phyloP scores from a whole-genome alignment of 1,284 basidiomycete genomes.

The Kalmanozyma brasiliensis region DNA sequence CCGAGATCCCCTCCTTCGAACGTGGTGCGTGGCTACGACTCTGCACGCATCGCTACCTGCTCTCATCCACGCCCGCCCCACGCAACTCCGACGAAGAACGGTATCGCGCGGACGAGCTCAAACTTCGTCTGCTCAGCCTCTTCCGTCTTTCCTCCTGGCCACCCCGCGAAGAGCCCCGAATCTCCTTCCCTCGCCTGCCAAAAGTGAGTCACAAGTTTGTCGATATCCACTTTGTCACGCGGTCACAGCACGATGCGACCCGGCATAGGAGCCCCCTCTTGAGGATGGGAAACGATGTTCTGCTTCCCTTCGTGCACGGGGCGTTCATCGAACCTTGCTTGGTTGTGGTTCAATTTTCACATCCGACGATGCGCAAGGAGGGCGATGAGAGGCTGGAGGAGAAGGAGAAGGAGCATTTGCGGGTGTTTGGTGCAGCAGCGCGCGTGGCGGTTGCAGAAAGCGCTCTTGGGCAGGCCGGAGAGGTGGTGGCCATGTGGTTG shows the following conservation, averaged over 20 bases:
- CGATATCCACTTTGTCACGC: conserved; percentile 1
- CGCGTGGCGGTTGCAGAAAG: no score
- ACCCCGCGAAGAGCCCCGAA: background rate
- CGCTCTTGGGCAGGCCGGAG: background rate
- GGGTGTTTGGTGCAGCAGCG: background rate
- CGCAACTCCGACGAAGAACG: background rate
- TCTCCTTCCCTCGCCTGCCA: conserved; percentile 1
- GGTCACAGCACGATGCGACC: background rate
- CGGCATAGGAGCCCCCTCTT: background rate
- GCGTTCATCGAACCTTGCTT: conserved; percentile 3
- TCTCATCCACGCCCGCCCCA: background rate
- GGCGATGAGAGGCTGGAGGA: background rate
- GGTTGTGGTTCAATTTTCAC: conserved; percentile 6
- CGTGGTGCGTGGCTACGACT: conserved; percentile 6
- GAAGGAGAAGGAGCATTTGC: background rate
- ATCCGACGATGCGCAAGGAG: background rate
- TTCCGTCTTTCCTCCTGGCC: background rate
- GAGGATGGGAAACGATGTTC: background rate
- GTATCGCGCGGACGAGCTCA: background rate
- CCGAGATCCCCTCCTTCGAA: conserved; percentile 6
- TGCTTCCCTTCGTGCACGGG: background rate
- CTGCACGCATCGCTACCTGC: conserved; percentile 8
- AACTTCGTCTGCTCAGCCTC: background rate
- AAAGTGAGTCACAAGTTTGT: conserved; percentile 1
- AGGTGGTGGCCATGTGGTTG: background rate